Base-by-base conservation (phyloP, 2,329 filamentous ascomycete species). In the Alternaria brassicicola region DNA sequence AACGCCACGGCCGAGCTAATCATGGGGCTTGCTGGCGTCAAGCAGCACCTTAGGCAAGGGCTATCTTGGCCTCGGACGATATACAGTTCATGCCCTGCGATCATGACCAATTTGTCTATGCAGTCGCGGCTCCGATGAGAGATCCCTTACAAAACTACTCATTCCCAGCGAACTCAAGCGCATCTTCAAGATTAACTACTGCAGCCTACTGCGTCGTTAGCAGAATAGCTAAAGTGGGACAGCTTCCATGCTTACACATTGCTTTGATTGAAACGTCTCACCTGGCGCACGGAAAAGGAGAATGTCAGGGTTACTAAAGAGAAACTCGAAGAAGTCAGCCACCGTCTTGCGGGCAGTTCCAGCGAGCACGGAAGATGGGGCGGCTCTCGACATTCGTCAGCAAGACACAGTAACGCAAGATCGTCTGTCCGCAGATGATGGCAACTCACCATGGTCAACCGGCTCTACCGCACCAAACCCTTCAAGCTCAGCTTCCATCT, bases 271-370 rank as follows among this genome's bases (percentile, higher is more conserved):
- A 45, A 45, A 56, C 57, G 45, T 31, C 23, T 57, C 46, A 21
- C 56, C 51, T 35, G 53, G 47, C 35, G 52, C 33, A 55, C 38
- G 35, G 25, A 60, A 64, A 46, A 63, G 53, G 56, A 65, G 63
- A 19, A 70, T 69, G 62, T 63, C 66, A 17, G 35, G 25, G 38
- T 66, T 67, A 23, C 58, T 63, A 21, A 70, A 63, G 25, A 73
- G 62, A 55, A 49, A 53, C 31, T 43, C 61, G 19, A 72, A 69
- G 33, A 69, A 64, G 47, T 62, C 67, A 48, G 69, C 67, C 30
- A 76, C 73, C 28, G 70, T 76, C 35, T 60, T 78, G 48, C 75
- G 69, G 41, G 74, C 75, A 36, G 77, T 78, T 41, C 77, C 77
- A 52, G 64, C 66, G 30, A 60, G 59, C 39, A 61, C 66, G 48